Evolutionary conservation across 441 rosid genomes (phyloP).

Genomic region (Capsella rubella): DNA sequence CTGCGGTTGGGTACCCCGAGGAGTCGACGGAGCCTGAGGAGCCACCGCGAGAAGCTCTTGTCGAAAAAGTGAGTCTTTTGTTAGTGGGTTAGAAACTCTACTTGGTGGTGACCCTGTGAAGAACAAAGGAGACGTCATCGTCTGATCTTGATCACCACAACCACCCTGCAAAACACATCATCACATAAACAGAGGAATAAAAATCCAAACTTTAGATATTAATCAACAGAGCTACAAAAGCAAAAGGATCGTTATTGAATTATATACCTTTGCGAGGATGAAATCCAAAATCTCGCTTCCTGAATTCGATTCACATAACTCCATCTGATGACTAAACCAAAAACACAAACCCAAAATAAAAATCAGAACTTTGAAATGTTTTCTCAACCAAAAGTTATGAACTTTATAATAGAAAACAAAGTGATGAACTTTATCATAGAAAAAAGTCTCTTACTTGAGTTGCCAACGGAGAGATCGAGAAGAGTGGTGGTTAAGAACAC

Average conservation of each 20-base stretch:
- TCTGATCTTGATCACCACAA: conserved; percentile 47
- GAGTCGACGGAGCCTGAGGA: conserved; percentile 43
- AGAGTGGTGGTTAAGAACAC: conserved; percentile 51
- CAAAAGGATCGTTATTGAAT: not conserved
- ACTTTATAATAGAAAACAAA: not conserved
- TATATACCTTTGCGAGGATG: conserved; percentile 71
- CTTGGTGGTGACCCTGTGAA: conserved; percentile 96
- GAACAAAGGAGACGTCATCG: conserved; percentile 55
- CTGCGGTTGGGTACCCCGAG: conserved; percentile 47
- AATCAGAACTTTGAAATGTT: not conserved
- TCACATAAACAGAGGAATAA: not conserved
- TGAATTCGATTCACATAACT: conserved; percentile 55
- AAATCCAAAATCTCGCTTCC: conserved; percentile 73
- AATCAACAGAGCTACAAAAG: not conserved
- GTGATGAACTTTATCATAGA: not conserved
- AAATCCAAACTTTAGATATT: not conserved
- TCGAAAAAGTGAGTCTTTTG: conserved; percentile 78
- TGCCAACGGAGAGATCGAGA: conserved; percentile 71
- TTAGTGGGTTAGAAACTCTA: conserved; percentile 97
- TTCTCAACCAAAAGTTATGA: not conserved
- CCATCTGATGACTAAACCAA: conserved; percentile 69
- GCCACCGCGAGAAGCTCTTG: conserved; percentile 58
- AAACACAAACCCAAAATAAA: conserved; percentile 27
- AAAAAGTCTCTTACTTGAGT: conserved; percentile 51
- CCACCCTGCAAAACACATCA: conserved; percentile 49